Conservation (phyloP, 2,329 filamentous ascomycete species). For the Aphanoascus verrucosus region DNA sequence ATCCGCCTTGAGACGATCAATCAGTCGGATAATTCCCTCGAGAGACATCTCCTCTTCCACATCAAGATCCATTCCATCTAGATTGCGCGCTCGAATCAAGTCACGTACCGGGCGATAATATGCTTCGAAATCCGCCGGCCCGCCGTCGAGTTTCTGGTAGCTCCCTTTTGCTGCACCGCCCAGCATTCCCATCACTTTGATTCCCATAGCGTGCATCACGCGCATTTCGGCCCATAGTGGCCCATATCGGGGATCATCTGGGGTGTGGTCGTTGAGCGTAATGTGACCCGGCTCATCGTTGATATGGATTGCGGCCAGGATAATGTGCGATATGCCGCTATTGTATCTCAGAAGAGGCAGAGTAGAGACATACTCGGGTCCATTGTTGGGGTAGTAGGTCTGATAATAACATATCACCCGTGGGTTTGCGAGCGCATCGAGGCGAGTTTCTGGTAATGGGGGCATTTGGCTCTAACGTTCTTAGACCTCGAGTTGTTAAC, state of each 20-base stretch:
- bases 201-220: slow-evolving; percentile 58
- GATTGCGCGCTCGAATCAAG: slow-evolving; percentile 49
- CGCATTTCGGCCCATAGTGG: slow-evolving; percentile 70
- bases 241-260: slow-evolving; percentile 55
- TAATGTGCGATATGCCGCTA: slow-evolving; percentile 65
- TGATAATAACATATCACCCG: slow-evolving; percentile 49
- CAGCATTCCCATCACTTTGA: slow-evolving; percentile 77
- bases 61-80: slow-evolving; percentile 67
- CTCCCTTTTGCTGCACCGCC: slow-evolving; percentile 73
- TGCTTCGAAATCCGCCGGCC: slow-evolving; percentile 53
- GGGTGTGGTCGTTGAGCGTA: slow-evolving; percentile 69
- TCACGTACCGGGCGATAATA: slow-evolving; percentile 61
- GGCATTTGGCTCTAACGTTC: slow-evolving; percentile 25
- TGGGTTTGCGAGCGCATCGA: slow-evolving; percentile 19
- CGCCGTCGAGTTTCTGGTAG: slow-evolving; percentile 52
- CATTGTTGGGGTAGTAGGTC: slow-evolving; percentile 48
- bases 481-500: neutral
- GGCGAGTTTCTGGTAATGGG: slow-evolving; percentile 23
- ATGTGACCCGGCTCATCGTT: slow-evolving; percentile 57
- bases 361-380: slow-evolving; percentile 48
- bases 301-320: slow-evolving; percentile 76
- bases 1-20: slow-evolving; percentile 51
- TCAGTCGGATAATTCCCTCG: slow-evolving; percentile 53
- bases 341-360: slow-evolving; percentile 50
- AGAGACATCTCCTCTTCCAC: slow-evolving; percentile 69